These are phyloP conservation scores for Pythium chondricola DNA, from an alignment of 352 stramenopile genomes.

Conservation along the genomic window DNA sequence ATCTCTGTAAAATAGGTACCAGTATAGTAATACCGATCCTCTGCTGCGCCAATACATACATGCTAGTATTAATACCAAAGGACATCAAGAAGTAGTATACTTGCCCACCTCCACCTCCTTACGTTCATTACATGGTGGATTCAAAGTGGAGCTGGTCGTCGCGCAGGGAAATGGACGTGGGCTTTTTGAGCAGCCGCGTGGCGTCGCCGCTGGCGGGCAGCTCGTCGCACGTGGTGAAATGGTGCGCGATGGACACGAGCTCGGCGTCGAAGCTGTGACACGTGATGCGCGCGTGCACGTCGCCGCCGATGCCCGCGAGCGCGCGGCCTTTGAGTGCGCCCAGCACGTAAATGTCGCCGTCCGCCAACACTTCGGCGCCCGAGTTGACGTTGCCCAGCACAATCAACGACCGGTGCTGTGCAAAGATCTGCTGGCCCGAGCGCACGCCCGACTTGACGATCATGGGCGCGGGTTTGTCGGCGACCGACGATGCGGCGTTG, in stretches of 20 bases:
- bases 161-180: constrained; percentile 48
- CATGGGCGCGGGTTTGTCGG: constrained; percentile 29
- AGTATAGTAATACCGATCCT: too few relatives aligned
- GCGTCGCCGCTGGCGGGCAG: constrained; percentile 31
- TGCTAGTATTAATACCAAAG: too few relatives aligned
- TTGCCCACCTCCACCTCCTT: neutral
- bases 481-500: constrained; percentile 1
- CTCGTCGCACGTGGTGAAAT: constrained; percentile 87
- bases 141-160: constrained; percentile 61
- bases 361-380: constrained; percentile 81
- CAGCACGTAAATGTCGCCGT: constrained; percentile 82
- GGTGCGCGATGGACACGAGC: constrained; percentile 86
- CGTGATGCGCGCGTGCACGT: constrained; percentile 54
- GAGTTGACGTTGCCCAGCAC: constrained; percentile 85
- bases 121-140: constrained; percentile 16
- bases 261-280: constrained; percentile 85
- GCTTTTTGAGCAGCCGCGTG: constrained; percentile 40
- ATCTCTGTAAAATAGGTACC: too few relatives aligned
- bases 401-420: constrained; percentile 73
- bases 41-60: neutral
- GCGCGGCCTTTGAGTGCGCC: constrained; percentile 78
- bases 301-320: constrained; percentile 78
- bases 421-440: constrained; percentile 86
- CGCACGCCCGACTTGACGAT: constrained; percentile 69
- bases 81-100: too few relatives aligned